Conservation (phyloP, 1,284 basidiomycete species). For the Hymenochaete sp. region DNA sequence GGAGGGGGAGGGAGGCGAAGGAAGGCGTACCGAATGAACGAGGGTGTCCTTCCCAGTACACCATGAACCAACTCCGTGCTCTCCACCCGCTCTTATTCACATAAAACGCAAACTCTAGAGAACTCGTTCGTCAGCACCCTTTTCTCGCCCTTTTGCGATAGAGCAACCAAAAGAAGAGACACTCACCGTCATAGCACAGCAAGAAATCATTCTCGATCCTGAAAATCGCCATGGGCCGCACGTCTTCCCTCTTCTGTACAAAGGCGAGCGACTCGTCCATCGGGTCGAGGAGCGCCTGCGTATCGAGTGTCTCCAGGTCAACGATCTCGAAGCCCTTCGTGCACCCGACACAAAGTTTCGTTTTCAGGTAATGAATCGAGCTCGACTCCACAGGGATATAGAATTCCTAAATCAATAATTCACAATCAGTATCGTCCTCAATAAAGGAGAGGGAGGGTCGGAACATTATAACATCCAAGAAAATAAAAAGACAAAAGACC, state of each 20-base stretch:
- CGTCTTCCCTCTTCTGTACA: conserved; percentile 81
- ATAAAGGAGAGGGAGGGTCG: no score
- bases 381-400: conserved; percentile 97
- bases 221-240: conserved; percentile 94
- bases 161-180: no score
- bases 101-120: conserved; percentile 93
- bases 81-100: conserved; percentile 96
- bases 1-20: conserved; percentile 6
- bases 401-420: conserved; percentile 90
- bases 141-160: no score
- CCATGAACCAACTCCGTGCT: conserved; percentile 86
- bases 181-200: conserved; percentile 91
- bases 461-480: neutral
- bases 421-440: no score
- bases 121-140: neutral
- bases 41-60: conserved; percentile 94
- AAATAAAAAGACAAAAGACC: neutral
- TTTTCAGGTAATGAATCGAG: conserved; percentile 97
- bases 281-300: conserved; percentile 92
- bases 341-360: conserved; percentile 94
- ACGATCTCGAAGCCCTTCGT: conserved; percentile 99
- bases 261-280: conserved; percentile 89
- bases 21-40: conserved; percentile 88
- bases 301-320: conserved; percentile 94
- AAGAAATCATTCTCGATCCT: conserved; percentile 95